Conservation (phyloP, 192 early-diverging fungal genomes). For the Podila verticillata region DNA sequence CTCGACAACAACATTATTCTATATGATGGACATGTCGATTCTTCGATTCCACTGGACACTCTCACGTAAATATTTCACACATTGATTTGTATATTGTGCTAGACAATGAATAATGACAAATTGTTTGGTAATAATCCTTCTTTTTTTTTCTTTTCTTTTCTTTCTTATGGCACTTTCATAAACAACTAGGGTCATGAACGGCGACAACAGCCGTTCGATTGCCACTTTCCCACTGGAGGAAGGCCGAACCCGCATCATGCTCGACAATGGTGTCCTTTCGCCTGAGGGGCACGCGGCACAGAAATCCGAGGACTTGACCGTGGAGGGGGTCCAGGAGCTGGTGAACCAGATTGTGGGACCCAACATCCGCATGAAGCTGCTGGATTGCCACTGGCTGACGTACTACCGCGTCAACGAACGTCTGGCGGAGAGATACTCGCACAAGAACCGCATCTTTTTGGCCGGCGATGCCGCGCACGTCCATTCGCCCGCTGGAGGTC, state of each 20-base stretch:
- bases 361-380: slow-evolving; percentile 18
- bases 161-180: neutral
- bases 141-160: neutral
- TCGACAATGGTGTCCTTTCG: slow-evolving; percentile 36
- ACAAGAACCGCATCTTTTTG: slow-evolving; percentile 52
- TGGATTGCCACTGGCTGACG: slow-evolving; percentile 29
- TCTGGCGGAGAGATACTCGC: slow-evolving; percentile 26
- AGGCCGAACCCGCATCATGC: slow-evolving; percentile 18
- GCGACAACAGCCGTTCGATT: slow-evolving; percentile 24
- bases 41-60: slow-evolving; percentile 3
- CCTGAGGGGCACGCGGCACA: slow-evolving; percentile 31
- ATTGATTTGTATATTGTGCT: neutral
- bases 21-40: slow-evolving; percentile 39
- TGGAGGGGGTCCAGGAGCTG: slow-evolving; percentile 21
- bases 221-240: slow-evolving; percentile 24
- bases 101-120: neutral
- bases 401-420: slow-evolving; percentile 48
- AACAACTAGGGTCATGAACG: neutral
- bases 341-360: slow-evolving; percentile 14
- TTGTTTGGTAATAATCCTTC: neutral
- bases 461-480: slow-evolving; percentile 60
- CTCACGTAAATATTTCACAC: neutral
- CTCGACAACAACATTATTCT: slow-evolving; percentile 39
- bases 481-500: slow-evolving; percentile 52
- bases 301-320: slow-evolving; percentile 19